These are phyloP conservation scores for Russula lepida DNA, from an alignment of 768 basidiomycete genomes.

Conservation along the genomic window DNA sequence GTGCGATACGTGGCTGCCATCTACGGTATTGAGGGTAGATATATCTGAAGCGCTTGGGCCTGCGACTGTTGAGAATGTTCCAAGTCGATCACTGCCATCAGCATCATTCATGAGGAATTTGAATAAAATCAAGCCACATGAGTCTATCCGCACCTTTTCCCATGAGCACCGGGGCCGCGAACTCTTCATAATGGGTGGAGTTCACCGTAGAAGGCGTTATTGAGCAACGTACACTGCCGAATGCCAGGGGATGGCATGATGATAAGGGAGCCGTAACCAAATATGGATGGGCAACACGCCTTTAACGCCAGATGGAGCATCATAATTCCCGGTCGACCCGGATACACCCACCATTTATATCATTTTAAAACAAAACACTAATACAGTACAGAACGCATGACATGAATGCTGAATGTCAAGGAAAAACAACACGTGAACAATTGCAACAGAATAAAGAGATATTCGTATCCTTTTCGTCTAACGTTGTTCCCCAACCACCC, in stretches of 20 bases:
- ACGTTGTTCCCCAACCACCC: not conserved
- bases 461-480: not conserved
- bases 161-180: not conserved
- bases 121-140: constrained; percentile 8
- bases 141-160: constrained; percentile 7
- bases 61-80: not conserved
- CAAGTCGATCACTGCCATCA: not conserved
- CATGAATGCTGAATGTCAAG: not conserved
- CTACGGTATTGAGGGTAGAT: not conserved
- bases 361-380: not conserved
- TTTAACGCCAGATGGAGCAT: too few relatives aligned
- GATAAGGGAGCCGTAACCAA: not conserved
- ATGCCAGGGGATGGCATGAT: not conserved
- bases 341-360: too few relatives aligned
- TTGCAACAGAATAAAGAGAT: not conserved
- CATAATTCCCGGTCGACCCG: too few relatives aligned
- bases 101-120: not conserved
- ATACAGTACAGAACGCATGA: not conserved
- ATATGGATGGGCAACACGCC: not conserved
- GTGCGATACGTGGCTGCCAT: not conserved
- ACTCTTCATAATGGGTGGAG: not conserved
- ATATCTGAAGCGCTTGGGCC: not conserved
- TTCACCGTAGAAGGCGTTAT: not conserved
- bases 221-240: not conserved
- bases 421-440: not conserved